Conservation (phyloP, 116 monocot species). For the Iris pallida region DNA sequence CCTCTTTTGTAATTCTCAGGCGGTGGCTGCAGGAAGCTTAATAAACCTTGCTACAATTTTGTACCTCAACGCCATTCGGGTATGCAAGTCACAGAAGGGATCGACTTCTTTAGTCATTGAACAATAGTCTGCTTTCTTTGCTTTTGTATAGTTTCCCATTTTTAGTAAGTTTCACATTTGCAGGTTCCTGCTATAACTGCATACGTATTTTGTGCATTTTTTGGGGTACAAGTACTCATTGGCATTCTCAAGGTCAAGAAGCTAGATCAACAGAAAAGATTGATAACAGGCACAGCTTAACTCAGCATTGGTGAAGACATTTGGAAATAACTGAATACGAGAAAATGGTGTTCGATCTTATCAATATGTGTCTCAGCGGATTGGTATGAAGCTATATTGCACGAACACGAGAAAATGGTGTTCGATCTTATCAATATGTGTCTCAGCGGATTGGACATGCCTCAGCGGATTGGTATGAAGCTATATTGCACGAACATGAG, state of each 20-base stretch:
- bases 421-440: too few relatives aligned
- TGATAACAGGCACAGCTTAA: slow-evolving; percentile 90
- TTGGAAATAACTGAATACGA: too few relatives aligned
- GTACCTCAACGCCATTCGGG: slow-evolving; percentile 72
- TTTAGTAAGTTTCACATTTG: background rate
- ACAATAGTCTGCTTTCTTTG: background rate
- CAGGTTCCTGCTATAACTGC: slow-evolving; percentile 74
- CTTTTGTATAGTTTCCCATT: slow-evolving; percentile 1
- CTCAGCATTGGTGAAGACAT: too few relatives aligned
- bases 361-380: too few relatives aligned
- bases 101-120: background rate
- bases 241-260: slow-evolving; percentile 78
- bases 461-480: too few relatives aligned
- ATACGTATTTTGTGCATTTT: slow-evolving; percentile 60
- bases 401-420: too few relatives aligned
- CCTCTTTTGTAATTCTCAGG: slow-evolving; percentile 33
- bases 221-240: slow-evolving; percentile 72
- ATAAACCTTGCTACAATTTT: slow-evolving; percentile 89
- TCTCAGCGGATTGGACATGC: too few relatives aligned
- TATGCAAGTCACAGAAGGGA: slow-evolving; percentile 42
- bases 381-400: too few relatives aligned
- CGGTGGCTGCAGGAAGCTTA: slow-evolving; percentile 75
- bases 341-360: too few relatives aligned
- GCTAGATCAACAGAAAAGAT: slow-evolving; percentile 71
- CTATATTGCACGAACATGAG: too few relatives aligned